Percentiles rank a stretch among this genome's conserved stretches.
Evolutionary conservation across 2,329 filamentous ascomycete genomes (phyloP).

Genomic region (Aspergillus sp.): DNA sequence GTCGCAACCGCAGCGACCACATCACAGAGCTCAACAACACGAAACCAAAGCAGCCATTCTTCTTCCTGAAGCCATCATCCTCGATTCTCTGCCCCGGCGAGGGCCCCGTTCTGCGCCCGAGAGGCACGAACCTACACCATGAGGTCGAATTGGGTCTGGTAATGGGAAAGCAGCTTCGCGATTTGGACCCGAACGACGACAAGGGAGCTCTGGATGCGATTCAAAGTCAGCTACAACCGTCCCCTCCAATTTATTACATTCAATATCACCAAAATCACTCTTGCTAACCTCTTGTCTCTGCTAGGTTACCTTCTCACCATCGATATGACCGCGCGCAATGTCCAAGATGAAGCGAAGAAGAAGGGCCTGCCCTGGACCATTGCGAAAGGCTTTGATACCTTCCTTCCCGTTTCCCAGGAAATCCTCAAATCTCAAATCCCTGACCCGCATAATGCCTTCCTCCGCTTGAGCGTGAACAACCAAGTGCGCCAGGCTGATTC

Average conservation of each 20-base stretch:
- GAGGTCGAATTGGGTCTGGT: constrained; percentile 92
- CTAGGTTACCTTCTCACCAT: constrained; percentile 85
- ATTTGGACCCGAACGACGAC: constrained; percentile 73
- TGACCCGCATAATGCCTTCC: constrained; percentile 83
- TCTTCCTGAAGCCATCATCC: constrained; percentile 94
- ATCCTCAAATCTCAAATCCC: constrained; percentile 79
- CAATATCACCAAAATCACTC: not conserved
- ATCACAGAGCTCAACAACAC: constrained; percentile 86
- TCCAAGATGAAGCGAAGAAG: constrained; percentile 94
- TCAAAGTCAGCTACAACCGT: constrained; percentile 54
- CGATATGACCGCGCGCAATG: constrained; percentile 95
- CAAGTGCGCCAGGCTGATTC: constrained; percentile 78
- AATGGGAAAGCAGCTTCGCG: constrained; percentile 76
- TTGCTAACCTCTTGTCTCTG: constrained; percentile 8
- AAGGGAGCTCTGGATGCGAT: constrained; percentile 79
- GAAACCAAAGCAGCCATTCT: constrained; percentile 92
- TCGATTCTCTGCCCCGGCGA: constrained; percentile 77
- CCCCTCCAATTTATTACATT: not conserved
- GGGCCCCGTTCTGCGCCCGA: constrained; percentile 78
- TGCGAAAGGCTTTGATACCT: constrained; percentile 97
- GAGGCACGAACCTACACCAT: constrained; percentile 84
- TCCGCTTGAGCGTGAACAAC: constrained; percentile 83
- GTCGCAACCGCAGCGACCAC: constrained; percentile 66
- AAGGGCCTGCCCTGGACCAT: constrained; percentile 96
- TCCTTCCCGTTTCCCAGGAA: constrained; percentile 79